Evolutionary conservation across 1,139 yeast species (phyloP), one percentile per base, ranked within the genome.

Genomic region (Saccharomyces hybrid): DNA sequence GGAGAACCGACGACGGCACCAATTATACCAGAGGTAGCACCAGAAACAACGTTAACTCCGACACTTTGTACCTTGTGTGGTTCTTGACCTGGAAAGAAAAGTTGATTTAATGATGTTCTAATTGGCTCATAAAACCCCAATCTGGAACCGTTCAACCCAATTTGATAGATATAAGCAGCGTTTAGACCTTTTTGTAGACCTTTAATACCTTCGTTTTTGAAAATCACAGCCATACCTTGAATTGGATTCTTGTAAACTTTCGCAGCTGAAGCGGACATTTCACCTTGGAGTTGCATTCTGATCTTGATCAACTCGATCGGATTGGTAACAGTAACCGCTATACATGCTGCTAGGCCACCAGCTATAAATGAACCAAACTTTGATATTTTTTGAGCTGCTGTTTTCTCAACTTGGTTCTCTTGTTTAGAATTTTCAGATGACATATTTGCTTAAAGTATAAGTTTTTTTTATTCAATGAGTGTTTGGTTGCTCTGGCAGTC

Each of bases 211-310:
- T 93, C 99, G 62, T 85, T 82, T 64, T 76, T 79, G 68, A 75
- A 83, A 55, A 91, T 88, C n/a, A 84, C 79, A 0, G 72, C 78
- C 61, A 91, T 74, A 1, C 96, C 96, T 71, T 93, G 99, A 48
- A 88, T 64, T 25, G 96, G 91, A 63, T 93, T 93, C 59, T 79
- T 85, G 71, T 93, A 93, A 14, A 80, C 69, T 60, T 76, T 79
- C 14, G 81, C 77, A 1, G 76, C 80, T 47, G 75, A 71, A 2
- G 82, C 78, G 38, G 83, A 77, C 52, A 93, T 76, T 71, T 93
- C 98, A 54, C 99, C 99, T 72, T 93, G 97, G 46, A 93, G 76
- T 71, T 93, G 99, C 96, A 93, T 88, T 71, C 98, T 77, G 2
- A 95, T 93, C 73, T 93, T 93, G 66, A 91, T 89, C 60, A 93